Evolutionary conservation across 257 asterid genomes (phyloP).

Genomic region (Forsythia viridissima): DNA sequence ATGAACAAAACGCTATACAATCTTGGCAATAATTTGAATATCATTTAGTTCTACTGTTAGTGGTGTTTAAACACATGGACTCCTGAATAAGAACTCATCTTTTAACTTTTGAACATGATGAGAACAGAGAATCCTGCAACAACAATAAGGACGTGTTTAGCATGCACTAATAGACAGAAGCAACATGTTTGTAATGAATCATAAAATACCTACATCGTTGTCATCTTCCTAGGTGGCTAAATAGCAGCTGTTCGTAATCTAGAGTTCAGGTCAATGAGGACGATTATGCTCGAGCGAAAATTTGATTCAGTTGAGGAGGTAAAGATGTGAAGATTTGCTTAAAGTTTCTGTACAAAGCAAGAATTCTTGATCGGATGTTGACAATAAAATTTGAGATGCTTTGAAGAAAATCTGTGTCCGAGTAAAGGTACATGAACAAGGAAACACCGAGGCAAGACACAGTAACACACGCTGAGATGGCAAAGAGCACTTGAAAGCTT

Average conservation of each 20-base stretch:
- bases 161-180: no score
- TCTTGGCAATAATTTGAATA: no score
- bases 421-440: conserved; percentile 18
- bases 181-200: background rate
- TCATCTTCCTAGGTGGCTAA: background rate
- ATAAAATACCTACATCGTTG: background rate
- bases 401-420: conserved; percentile 11
- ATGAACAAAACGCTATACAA: no score
- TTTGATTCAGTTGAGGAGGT: background rate
- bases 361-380: background rate
- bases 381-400: conserved; percentile 21
- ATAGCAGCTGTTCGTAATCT: background rate
- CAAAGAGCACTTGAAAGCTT: conserved; percentile 36
- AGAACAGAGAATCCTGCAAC: no score
- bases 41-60: no score
- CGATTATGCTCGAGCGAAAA: background rate
- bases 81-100: no score
- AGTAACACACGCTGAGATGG: conserved; percentile 38
- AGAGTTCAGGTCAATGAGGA: background rate
- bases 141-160: no score
- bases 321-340: background rate
- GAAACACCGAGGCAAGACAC: conserved; percentile 33
- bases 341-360: conserved; percentile 11
- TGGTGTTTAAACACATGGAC: no score
- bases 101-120: background rate